Percentiles rank a stretch among this genome's conserved stretches.
These are phyloP conservation scores for Elymus sibiricus DNA, from an alignment of 176 grass and related monocot genomes.

Conservation along the genomic window DNA sequence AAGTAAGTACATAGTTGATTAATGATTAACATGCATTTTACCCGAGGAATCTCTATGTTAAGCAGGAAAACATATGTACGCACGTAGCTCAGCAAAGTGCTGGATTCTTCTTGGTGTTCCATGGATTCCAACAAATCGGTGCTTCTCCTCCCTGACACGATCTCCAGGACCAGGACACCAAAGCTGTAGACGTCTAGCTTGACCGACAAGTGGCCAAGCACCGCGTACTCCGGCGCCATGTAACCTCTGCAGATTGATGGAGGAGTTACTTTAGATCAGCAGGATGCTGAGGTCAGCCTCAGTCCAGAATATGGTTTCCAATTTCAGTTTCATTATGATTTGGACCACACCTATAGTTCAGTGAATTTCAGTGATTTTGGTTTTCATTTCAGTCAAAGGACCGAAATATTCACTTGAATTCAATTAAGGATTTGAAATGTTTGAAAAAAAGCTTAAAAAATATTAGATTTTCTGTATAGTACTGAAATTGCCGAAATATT, in stretches of 20 bases:
- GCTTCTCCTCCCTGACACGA: slow-evolving; percentile 12
- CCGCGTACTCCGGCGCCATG: slow-evolving; percentile 15
- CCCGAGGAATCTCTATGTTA: neutral
- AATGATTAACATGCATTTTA: neutral
- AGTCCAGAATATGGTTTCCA: neutral
- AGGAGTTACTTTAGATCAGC: neutral
- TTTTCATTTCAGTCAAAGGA: no score
- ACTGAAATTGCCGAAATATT: no score
- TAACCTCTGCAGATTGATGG: neutral
- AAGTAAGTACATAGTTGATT: neutral
- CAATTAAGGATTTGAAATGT: no score
- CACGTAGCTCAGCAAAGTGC: slow-evolving; percentile 18
- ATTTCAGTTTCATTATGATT: no score
- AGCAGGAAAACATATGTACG: neutral
- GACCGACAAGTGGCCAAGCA: slow-evolving; percentile 7
- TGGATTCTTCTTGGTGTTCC: neutral
- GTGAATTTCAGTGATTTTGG: no score
- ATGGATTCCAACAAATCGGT: neutral
- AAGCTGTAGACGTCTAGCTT: slow-evolving; percentile 39
- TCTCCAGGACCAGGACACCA: slow-evolving; percentile 17
- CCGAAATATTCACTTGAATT: no score
- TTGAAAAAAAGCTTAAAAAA: no score
- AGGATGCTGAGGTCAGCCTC: neutral
- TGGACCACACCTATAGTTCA: no score
- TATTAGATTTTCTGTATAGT: no score